A percentile compares a stretch with the other conserved stretches of the same genome.
Evolutionary conservation across 768 basidiomycete species (phyloP).

Genomic region (Tephrocybe rancida): DNA sequence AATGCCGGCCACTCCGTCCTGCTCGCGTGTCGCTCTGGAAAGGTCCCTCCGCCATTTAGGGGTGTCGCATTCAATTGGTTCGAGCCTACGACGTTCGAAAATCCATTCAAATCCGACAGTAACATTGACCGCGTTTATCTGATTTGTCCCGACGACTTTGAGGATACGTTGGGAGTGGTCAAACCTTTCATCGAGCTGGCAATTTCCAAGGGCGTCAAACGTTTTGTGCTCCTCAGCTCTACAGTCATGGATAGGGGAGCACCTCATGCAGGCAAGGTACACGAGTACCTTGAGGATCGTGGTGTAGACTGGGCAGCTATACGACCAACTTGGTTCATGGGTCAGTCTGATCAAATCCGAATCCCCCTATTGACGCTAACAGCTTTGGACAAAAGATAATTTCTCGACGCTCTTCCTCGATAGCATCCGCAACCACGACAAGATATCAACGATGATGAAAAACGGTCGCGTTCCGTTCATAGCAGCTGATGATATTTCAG

Average conservation of each 20-base stretch:
- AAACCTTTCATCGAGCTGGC: conserved; percentile 37
- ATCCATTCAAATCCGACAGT: conserved; percentile 28
- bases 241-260: conserved; percentile 24
- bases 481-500: conserved; percentile 34
- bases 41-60: conserved; percentile 24
- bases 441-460: conserved; percentile 5
- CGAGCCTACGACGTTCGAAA: conserved; percentile 30
- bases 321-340: conserved; percentile 40
- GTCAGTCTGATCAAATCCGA: conserved; percentile 19
- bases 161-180: conserved; percentile 20
- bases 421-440: background rate
- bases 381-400: background rate
- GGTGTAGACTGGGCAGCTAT: conserved; percentile 35
- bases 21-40: conserved; percentile 30
- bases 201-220: conserved; percentile 31
- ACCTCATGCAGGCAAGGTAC: conserved; percentile 28
- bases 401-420: conserved; percentile 20
- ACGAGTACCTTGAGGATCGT: conserved; percentile 33
- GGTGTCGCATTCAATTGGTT: conserved; percentile 38
- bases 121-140: conserved; percentile 30
- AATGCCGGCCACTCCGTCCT: conserved; percentile 26
- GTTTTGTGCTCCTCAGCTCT: conserved; percentile 33
- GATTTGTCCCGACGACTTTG: conserved; percentile 21
- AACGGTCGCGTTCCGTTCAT: conserved; percentile 34
- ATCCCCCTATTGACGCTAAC: background rate